Percentiles rank a stretch among this genome's conserved stretches.
Evolutionary conservation across 495 filamentous ascomycete genomes (phyloP).

Genomic region (Xylaria scruposa): DNA sequence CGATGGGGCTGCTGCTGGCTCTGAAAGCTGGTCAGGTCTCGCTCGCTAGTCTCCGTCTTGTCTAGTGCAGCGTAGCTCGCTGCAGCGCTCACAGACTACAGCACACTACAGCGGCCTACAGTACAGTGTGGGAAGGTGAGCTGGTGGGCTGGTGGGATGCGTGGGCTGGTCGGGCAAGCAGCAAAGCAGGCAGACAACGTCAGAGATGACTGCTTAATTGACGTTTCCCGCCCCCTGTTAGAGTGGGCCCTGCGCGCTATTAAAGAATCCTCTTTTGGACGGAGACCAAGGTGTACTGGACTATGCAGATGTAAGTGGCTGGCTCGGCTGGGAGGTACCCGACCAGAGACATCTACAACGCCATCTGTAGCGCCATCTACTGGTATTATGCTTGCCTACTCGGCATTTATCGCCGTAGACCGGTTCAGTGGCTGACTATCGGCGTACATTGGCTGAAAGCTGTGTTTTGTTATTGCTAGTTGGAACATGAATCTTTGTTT

Average conservation of each 20-base stretch:
- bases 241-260: conserved; percentile 3
- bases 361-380: background rate
- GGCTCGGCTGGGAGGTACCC: conserved; percentile 1
- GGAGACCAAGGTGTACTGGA: background rate
- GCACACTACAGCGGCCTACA: background rate
- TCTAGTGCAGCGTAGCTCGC: background rate
- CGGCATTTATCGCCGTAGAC: conserved; percentile 1
- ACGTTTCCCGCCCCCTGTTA: conserved; percentile 4
- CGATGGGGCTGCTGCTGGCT: conserved; percentile 11
- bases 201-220: conserved; percentile 21
- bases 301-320: background rate
- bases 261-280: conserved; percentile 13
- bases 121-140: conserved; percentile 10
- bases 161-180: background rate
- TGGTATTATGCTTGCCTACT: background rate
- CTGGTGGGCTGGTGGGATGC: conserved; percentile 10
- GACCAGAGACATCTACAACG: background rate
- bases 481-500: background rate
- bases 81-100: background rate
- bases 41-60: background rate
- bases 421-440: conserved; percentile 18
- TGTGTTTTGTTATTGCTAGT: background rate
- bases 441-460: conserved; percentile 7
- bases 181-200: conserved; percentile 17
- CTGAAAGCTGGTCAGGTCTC: conserved; percentile 1